Evolutionary conservation across 306 rosid genomes (phyloP).

Genomic region (Cyamopsis tetragonoloba): DNA sequence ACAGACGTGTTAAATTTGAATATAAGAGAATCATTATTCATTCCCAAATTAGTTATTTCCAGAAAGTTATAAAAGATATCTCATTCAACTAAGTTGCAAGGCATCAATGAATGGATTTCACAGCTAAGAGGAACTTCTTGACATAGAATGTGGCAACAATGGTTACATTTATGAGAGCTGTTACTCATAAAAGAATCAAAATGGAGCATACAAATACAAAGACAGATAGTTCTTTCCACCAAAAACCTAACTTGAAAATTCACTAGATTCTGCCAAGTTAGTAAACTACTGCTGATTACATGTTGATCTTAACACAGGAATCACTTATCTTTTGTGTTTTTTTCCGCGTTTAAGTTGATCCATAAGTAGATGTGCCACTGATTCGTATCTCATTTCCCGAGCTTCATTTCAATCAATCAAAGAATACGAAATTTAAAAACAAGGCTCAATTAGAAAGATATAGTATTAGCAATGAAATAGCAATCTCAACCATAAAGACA

Average conservation of each 20-base stretch:
- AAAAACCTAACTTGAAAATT: neutral
- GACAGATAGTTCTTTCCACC: neutral
- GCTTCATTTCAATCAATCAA: constrained; percentile 38
- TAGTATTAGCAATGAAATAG: neutral
- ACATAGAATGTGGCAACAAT: no score
- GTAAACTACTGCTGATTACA: neutral
- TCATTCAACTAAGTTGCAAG: no score
- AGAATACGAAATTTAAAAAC: neutral
- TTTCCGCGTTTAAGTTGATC: constrained; percentile 50
- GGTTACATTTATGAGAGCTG: neutral
- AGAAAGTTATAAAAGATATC: no score
- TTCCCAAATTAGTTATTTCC: no score
- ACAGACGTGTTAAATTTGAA: no score
- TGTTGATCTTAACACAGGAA: neutral
- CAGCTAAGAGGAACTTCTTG: no score
- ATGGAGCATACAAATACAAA: neutral
- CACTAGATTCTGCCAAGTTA: neutral
- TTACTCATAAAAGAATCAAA: neutral
- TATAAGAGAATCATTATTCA: no score
- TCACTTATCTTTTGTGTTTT: constrained; percentile 15
- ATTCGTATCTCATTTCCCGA: constrained; percentile 54
- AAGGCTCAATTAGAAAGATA: neutral
- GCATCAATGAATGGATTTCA: no score
- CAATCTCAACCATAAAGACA: neutral
- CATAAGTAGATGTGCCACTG: constrained; percentile 73